Evolutionary conservation across 495 filamentous ascomycete species (phyloP).

Genomic region (Annulohypoxylon moriforme): DNA sequence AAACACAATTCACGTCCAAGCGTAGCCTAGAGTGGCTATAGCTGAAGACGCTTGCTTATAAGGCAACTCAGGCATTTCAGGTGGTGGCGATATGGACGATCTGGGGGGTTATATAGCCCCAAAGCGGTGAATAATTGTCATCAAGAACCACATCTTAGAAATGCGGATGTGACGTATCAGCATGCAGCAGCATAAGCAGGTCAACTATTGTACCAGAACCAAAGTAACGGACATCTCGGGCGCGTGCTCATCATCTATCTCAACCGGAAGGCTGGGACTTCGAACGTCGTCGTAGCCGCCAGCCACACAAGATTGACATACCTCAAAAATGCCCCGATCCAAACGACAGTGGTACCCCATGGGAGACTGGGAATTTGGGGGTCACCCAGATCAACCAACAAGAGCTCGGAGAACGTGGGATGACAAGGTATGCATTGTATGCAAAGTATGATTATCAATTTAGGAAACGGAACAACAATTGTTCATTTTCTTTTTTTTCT

Average conservation of each 20-base stretch:
- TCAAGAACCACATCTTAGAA: slow-evolving; percentile 38
- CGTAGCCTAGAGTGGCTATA: slow-evolving; percentile 40
- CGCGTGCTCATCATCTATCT: slow-evolving; percentile 20
- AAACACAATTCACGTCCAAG: slow-evolving; percentile 17
- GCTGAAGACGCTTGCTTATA: slow-evolving; percentile 45
- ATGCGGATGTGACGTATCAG: slow-evolving; percentile 38
- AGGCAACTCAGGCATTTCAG: slow-evolving; percentile 30
- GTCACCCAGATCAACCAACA: slow-evolving; percentile 16
- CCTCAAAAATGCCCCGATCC: slow-evolving; percentile 25
- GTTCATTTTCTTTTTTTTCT: slow-evolving; percentile 12
- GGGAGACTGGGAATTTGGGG: slow-evolving; percentile 20
- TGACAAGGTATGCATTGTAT: too few species aligned
- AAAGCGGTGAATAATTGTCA: slow-evolving; percentile 42
- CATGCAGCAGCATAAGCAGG: slow-evolving; percentile 33
- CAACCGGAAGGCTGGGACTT: slow-evolving; percentile 22
- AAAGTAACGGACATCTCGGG: slow-evolving; percentile 26
- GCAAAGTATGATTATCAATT: slow-evolving; percentile 1
- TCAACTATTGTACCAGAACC: slow-evolving; percentile 14
- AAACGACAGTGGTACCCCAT: slow-evolving; percentile 23
- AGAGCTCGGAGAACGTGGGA: slow-evolving; percentile 15
- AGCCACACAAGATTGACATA: slow-evolving; percentile 24
- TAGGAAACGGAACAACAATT: neutral
- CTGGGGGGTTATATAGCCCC: slow-evolving; percentile 28
- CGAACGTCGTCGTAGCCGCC: slow-evolving; percentile 3
- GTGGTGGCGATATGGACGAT: slow-evolving; percentile 42